A percentile compares a stretch with the other conserved stretches of the same genome.
Conservation (phyloP, 2,329 filamentous ascomycete species). For the Ilyonectria sp. region DNA sequence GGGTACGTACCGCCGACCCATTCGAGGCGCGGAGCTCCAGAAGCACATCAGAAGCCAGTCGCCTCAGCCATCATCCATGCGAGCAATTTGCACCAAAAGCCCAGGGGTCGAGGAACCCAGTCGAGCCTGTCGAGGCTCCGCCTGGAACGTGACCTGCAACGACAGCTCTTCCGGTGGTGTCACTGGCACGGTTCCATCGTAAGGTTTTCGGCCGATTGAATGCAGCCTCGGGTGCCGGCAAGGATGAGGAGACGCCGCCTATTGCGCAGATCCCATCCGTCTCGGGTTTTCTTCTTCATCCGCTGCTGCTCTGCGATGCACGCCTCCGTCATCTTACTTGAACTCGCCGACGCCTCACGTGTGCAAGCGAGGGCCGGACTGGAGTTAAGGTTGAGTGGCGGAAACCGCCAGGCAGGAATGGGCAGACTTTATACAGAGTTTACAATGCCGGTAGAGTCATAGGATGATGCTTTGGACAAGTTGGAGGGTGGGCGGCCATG, state of each 20-base stretch:
- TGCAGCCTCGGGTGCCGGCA: constrained; percentile 10
- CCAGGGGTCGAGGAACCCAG: constrained; percentile 28
- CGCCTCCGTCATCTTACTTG: constrained; percentile 4
- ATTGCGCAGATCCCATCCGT: constrained; percentile 2
- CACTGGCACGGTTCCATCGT: constrained; percentile 36
- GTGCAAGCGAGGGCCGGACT: constrained; percentile 1
- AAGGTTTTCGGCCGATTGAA: constrained; percentile 34
- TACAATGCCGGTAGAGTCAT: constrained; percentile 11
- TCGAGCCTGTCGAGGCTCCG: constrained; percentile 1
- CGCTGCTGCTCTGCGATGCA: background rate
- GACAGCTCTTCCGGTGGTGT: constrained; percentile 32
- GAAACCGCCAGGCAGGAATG: background rate
- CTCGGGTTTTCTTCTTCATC: constrained; percentile 1
- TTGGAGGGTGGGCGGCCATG: constrained; percentile 20
- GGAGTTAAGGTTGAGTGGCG: background rate
- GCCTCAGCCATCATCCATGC: constrained; percentile 22
- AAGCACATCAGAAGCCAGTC: constrained; percentile 6
- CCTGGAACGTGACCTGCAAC: constrained; percentile 4
- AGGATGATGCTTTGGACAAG: background rate
- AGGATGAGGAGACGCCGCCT: background rate
- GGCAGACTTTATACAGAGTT: constrained; percentile 8
- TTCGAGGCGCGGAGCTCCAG: constrained; percentile 15
- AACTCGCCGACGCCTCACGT: constrained; percentile 13
- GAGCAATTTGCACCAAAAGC: constrained; percentile 22
- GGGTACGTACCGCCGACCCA: constrained; percentile 19